Conservation (phyloP, 257 asterid species). For the Lantana camara region DNA sequence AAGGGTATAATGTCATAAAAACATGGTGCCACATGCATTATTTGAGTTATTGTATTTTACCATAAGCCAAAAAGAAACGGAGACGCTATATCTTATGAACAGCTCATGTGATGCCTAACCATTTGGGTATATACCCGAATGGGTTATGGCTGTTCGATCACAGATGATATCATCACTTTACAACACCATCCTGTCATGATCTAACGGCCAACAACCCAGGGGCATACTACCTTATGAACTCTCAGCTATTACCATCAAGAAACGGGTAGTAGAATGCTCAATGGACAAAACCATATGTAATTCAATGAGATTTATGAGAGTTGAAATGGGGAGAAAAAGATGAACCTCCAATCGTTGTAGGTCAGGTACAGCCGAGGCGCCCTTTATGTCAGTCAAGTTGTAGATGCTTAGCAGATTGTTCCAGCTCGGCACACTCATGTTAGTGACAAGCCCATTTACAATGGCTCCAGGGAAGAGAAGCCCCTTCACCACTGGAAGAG, state of each 20-base stretch:
- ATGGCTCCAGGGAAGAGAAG: slow-evolving; percentile 71
- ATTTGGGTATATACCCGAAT: too few species aligned
- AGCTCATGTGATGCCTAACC: too few species aligned
- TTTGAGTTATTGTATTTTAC: not conserved
- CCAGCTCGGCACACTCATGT: slow-evolving; percentile 61
- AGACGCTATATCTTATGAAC: too few species aligned
- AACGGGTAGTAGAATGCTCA: not conserved
- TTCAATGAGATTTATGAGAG: not conserved
- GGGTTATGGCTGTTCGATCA: too few species aligned
- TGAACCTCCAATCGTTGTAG: slow-evolving; percentile 69
- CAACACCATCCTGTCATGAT: too few species aligned
- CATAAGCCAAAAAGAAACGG: not conserved
- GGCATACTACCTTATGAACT: too few species aligned
- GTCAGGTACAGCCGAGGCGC: slow-evolving; percentile 59
- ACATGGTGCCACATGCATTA: not conserved
- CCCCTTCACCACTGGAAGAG: slow-evolving; percentile 59
- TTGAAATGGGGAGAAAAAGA: not conserved
- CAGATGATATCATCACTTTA: too few species aligned
- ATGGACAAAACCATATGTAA: not conserved
- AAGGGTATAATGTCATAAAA: not conserved
- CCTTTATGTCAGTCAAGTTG: slow-evolving; percentile 61
- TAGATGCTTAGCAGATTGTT: slow-evolving; percentile 50
- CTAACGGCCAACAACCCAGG: too few species aligned
- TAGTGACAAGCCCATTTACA: slow-evolving; percentile 40
- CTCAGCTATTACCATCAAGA: not conserved